A percentile compares a stretch with the other conserved stretches of the same genome.
Evolutionary conservation across 179 eudicot species (phyloP).

Genomic region (Corrigiola litoralis): DNA sequence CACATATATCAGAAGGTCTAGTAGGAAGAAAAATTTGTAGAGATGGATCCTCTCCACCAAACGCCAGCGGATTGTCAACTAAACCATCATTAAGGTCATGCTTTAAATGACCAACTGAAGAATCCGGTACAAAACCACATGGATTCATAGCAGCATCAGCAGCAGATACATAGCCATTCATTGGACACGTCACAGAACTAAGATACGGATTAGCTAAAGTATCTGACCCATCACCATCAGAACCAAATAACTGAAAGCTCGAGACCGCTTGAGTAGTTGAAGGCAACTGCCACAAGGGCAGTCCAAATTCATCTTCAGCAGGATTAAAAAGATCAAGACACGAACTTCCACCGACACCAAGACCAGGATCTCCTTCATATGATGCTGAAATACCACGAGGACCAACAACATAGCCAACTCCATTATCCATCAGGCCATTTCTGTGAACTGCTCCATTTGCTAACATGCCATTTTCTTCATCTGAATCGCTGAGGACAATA

Average conservation of each 20-base stretch:
- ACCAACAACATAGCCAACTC: slow-evolving; percentile 36
- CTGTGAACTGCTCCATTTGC: slow-evolving; percentile 34
- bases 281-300: slow-evolving; percentile 67
- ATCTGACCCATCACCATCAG: slow-evolving; percentile 63
- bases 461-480: slow-evolving; percentile 60
- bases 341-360: slow-evolving; percentile 48
- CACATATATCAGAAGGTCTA: slow-evolving; percentile 61
- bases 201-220: slow-evolving; percentile 50
- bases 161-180: slow-evolving; percentile 52
- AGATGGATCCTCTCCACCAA: slow-evolving; percentile 80
- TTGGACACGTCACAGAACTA: slow-evolving; percentile 40
- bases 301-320: slow-evolving; percentile 63
- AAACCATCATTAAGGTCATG: slow-evolving; percentile 61
- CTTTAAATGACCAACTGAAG: slow-evolving; percentile 36
- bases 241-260: slow-evolving; percentile 70
- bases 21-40: slow-evolving; percentile 90
- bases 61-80: slow-evolving; percentile 76
- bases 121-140: slow-evolving; percentile 37
- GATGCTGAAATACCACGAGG: slow-evolving; percentile 54
- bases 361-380: slow-evolving; percentile 48
- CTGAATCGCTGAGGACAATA: slow-evolving; percentile 92
- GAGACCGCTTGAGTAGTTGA: slow-evolving; percentile 52
- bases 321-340: slow-evolving; percentile 52
- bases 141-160: slow-evolving; percentile 47
- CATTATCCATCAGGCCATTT: slow-evolving; percentile 31